Evolutionary conservation across 1,284 basidiomycete genomes (phyloP).

Genomic region (Ceratobasidium sp.): DNA sequence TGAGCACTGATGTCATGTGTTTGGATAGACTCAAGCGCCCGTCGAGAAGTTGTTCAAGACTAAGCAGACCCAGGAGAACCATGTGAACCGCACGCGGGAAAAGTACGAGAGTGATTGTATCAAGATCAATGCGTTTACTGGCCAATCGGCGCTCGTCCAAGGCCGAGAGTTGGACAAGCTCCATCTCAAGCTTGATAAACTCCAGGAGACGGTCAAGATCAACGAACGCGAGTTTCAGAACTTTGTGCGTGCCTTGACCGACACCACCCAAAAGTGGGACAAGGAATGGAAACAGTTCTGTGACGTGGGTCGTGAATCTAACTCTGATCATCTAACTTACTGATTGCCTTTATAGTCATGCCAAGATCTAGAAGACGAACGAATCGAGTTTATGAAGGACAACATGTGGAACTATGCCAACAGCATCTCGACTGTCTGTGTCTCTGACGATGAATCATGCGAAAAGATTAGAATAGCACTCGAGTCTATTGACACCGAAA

Average conservation of each 20-base stretch:
- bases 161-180: slow-evolving; percentile 95
- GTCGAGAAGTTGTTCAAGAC: slow-evolving; percentile 90
- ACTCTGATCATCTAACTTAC: background rate
- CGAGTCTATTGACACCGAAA: slow-evolving; percentile 82
- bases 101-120: slow-evolving; percentile 95
- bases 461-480: slow-evolving; percentile 83
- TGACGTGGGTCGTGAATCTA: slow-evolving; percentile 57
- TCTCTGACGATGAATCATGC: slow-evolving; percentile 96
- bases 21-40: slow-evolving; percentile 61
- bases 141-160: slow-evolving; percentile 91
- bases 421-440: slow-evolving; percentile 93
- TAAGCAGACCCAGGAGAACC: slow-evolving; percentile 82
- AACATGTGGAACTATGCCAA: slow-evolving; percentile 98
- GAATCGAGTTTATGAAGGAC: slow-evolving; percentile 93
- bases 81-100: slow-evolving; percentile 83
- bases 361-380: slow-evolving; percentile 95
- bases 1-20: slow-evolving; percentile 6
- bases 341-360: slow-evolving; percentile 59
- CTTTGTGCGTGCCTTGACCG: slow-evolving; percentile 81
- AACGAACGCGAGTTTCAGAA: slow-evolving; percentile 93
- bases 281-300: slow-evolving; percentile 92
- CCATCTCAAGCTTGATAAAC: slow-evolving; percentile 84
- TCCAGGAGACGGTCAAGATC: slow-evolving; percentile 84
- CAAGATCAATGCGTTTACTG: slow-evolving; percentile 94
- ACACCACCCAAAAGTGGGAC: slow-evolving; percentile 90